Conservation (phyloP, 2,329 filamentous ascomycete genomes). For the Paracoccidioides lutzii region DNA sequence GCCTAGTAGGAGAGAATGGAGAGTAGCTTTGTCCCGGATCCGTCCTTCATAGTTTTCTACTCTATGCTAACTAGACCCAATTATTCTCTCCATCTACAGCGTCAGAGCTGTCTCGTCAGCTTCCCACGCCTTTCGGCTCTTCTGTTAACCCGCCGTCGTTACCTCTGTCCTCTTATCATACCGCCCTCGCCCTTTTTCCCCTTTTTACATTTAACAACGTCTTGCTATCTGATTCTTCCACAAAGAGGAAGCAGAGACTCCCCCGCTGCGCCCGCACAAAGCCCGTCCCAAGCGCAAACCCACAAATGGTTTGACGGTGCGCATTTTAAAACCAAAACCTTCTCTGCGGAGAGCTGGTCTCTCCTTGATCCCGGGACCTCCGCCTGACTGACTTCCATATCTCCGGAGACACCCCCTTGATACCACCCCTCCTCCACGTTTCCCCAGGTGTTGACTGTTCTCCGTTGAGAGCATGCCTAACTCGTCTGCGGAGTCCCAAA, state of each 20-base stretch:
- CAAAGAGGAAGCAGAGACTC: background rate
- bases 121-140: background rate
- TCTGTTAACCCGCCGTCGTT: background rate
- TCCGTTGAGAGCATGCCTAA: constrained; percentile 23
- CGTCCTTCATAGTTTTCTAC: background rate
- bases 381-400: constrained; percentile 6
- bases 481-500: constrained; percentile 15
- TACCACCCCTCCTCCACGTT: background rate
- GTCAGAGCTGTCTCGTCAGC: background rate
- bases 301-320: constrained; percentile 1
- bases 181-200: background rate
- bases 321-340: constrained; percentile 9
- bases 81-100: too few species aligned
- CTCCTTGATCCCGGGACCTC: constrained; percentile 24
- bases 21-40: background rate
- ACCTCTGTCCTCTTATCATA: background rate
- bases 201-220: background rate
- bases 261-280: background rate
- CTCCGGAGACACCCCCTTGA: constrained; percentile 10
- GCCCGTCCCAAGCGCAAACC: background rate
- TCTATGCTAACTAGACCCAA: background rate
- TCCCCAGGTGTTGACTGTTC: background rate
- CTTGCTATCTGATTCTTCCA: background rate
- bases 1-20: too few species aligned
- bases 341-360: constrained; percentile 33